Evolutionary conservation across 129 eudicot genomes (phyloP).

Genomic region (Artemisia annua): DNA sequence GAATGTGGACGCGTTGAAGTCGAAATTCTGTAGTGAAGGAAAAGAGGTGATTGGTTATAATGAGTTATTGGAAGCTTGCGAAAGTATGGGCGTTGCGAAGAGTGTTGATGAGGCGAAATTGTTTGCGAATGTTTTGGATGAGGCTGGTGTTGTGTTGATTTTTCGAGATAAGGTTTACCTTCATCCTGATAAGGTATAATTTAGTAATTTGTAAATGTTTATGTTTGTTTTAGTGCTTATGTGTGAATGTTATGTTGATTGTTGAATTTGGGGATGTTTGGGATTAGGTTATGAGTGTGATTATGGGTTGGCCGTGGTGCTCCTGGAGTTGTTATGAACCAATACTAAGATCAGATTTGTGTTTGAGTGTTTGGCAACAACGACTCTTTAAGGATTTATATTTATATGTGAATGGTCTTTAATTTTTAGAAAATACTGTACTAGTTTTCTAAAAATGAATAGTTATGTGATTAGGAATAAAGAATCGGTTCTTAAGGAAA

Average conservation of each 20-base stretch:
- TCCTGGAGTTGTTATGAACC: no score
- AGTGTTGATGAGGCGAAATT: slow-evolving; percentile 61
- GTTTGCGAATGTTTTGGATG: slow-evolving; percentile 80
- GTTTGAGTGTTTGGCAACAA: no score
- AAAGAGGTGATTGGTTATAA: slow-evolving; percentile 69
- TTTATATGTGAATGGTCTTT: no score
- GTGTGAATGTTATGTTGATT: neutral
- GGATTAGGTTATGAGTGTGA: no score
- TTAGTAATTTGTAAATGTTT: neutral
- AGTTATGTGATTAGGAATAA: no score
- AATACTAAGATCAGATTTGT: no score
- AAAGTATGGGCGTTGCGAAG: slow-evolving; percentile 65
- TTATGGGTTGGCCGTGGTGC: no score
- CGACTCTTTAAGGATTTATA: no score
- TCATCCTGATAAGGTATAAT: slow-evolving; percentile 81
- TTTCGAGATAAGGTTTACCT: slow-evolving; percentile 90
- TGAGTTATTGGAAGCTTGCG: slow-evolving; percentile 66
- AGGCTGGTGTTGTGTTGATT: slow-evolving; percentile 89
- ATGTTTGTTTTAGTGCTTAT: neutral
- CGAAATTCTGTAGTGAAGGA: slow-evolving; percentile 58
- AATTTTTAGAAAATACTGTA: no score
- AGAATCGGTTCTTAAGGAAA: no score
- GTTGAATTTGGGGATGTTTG: no score
- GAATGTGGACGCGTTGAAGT: slow-evolving; percentile 81
- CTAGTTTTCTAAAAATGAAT: no score